Base-by-base conservation (phyloP, 352 stramenopile genomes). In the Ophiocytium majus region DNA sequence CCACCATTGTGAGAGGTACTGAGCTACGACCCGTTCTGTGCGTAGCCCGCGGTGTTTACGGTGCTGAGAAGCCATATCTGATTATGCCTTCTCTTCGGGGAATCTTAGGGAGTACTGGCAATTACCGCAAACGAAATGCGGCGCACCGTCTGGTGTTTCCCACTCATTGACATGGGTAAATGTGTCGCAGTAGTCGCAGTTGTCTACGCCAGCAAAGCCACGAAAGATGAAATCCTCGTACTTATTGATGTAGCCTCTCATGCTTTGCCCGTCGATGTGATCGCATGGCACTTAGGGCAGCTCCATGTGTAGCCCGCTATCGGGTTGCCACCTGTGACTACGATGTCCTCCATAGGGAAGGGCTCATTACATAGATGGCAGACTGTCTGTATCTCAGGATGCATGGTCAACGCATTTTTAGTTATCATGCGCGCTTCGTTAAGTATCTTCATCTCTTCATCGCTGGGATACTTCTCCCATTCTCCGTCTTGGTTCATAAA, bases 401-500 rank as follows among this genome's bases (percentile, higher is more conserved):
- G n/a, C n/a, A 71, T 71, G 57, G 28, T 23, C 28, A 28, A 23
- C 19, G 28, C 23, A 23, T 71, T 28, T 71, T 71, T 28, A 71
- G 28, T 23, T 23, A 71, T 71, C 28, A 28, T 28, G 57, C 23
- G 23, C 28, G 28, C 57, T 71, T 71, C 57, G 19, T 71, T 71
- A 71, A 28, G 28, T 71, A 23, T 23, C 23, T 71, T 23, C 23
- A 71, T 71, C 57, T 71, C 57, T 23, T 71, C 57, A 23, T 71
- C 57, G 23, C 19, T 71, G 23, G 57, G 57, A 71, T 23, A 71
- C 28, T 23, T 23, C 28, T 71, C 57, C 57, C 57, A 71, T 71
- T 71, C 57, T 23, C 57, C 57, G 57, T 71, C 57, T 71, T 71
- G 57, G 57, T 71, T 71, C 57, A 71, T 71, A 28, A 71, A 71